Percentiles rank a stretch among this genome's conserved stretches.
phyloP scores from a whole-genome alignment of 2,329 filamentous ascomycete species.

The Verticillium klebahnii region DNA sequence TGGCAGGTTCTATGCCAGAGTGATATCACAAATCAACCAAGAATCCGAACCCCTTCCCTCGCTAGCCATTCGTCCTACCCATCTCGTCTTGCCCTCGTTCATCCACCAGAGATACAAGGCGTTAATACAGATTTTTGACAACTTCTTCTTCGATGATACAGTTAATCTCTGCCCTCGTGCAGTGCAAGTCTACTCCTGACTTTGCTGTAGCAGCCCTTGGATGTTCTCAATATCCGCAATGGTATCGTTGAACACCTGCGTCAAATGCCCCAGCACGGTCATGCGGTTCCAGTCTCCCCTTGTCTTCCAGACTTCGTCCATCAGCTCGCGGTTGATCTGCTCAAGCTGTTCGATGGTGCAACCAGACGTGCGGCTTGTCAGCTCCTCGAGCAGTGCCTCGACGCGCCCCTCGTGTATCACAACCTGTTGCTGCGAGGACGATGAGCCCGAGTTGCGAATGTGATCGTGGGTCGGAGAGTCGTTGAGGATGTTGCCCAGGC shows the following conservation, averaged over 20 bases:
- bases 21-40: not conserved
- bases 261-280: constrained; percentile 60
- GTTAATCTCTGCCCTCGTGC: not conserved
- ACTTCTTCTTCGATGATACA: not conserved
- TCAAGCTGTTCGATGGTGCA: constrained; percentile 91
- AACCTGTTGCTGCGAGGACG: constrained; percentile 26
- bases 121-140: not conserved
- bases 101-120: not conserved
- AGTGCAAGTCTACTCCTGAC: constrained; percentile 26
- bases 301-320: constrained; percentile 82
- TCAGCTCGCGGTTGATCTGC: constrained; percentile 84
- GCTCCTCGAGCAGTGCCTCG: constrained; percentile 51
- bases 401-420: constrained; percentile 46
- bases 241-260: constrained; percentile 69
- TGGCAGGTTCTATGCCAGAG: not conserved
- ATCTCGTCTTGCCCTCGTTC: not conserved
- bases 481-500: constrained; percentile 35
- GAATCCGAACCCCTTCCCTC: not conserved
- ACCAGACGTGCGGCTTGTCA: constrained; percentile 66
- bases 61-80: not conserved
- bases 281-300: constrained; percentile 81
- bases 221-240: constrained; percentile 62
- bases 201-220: constrained; percentile 38
- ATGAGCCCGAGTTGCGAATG: constrained; percentile 10
- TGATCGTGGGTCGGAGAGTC: constrained; percentile 30